Evolutionary conservation across 1,284 basidiomycete species (phyloP).

Genomic region (Ganoderma lucidum): DNA sequence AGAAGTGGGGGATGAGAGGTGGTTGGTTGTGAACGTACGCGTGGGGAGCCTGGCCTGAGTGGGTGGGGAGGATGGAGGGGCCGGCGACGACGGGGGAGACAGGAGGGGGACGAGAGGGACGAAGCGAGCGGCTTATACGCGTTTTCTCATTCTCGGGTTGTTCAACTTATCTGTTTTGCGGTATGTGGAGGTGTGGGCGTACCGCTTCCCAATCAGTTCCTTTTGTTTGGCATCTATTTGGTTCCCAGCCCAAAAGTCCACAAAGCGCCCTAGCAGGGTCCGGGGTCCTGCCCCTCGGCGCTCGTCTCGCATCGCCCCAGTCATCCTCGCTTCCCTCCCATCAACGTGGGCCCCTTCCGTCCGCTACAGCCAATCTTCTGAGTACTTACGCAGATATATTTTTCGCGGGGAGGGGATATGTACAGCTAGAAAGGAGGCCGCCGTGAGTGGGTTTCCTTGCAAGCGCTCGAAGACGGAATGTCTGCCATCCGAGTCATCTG

Average conservation of each 20-base stretch:
- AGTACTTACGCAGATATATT: background rate
- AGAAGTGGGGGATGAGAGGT: background rate
- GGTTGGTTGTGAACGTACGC: constrained; percentile 33
- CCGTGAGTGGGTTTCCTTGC: too few relatives aligned
- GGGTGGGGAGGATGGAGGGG: constrained; percentile 4
- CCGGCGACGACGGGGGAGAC: constrained; percentile 13
- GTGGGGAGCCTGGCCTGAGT: constrained; percentile 9
- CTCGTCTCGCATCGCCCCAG: background rate
- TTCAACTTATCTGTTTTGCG: constrained; percentile 24
- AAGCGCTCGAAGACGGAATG: too few relatives aligned
- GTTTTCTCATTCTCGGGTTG: constrained; percentile 16
- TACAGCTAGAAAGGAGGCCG: too few relatives aligned
- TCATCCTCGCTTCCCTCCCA: background rate
- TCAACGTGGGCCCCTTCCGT: background rate
- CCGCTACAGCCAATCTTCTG: background rate
- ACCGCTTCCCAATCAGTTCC: constrained; percentile 8
- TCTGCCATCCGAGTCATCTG: background rate
- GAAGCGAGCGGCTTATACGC: constrained; percentile 27
- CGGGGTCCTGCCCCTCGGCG: constrained; percentile 21
- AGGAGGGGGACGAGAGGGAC: constrained; percentile 13
- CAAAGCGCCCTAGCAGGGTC: background rate
- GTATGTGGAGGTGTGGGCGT: constrained; percentile 21
- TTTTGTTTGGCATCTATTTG: constrained; percentile 24
- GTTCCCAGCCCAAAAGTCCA: background rate
- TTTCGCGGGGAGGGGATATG: too few relatives aligned